Conservation (phyloP, 305 asterid species). For the Fraxinus xanthoxyloides region DNA sequence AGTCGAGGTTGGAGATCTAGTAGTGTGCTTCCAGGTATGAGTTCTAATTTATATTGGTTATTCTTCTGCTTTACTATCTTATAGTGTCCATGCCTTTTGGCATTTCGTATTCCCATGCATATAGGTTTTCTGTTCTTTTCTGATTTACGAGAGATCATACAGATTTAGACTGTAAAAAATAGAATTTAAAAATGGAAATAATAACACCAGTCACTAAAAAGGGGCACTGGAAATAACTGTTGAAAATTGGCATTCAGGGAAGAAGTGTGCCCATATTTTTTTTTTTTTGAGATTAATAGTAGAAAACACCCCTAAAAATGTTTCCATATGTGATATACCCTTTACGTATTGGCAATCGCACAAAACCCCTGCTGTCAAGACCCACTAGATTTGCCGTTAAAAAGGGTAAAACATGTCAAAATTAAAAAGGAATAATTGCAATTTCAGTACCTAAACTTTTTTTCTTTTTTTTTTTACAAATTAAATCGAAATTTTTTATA, state of each 20-base stretch:
- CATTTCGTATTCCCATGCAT: background rate
- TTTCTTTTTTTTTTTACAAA: no score
- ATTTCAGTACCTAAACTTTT: no score
- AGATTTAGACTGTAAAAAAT: background rate
- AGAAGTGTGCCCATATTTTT: background rate
- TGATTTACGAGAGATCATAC: background rate
- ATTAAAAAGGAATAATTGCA: no score
- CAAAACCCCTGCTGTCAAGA: no score
- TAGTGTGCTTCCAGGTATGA: conserved; percentile 84
- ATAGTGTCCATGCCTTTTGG: background rate
- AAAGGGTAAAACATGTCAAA: no score
- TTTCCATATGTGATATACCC: no score
- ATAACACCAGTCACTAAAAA: background rate
- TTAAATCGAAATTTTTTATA: no score
- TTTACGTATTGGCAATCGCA: no score
- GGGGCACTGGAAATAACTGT: background rate
- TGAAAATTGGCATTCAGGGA: background rate
- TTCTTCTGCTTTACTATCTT: background rate
- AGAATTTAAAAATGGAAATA: background rate
- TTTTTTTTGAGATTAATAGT: background rate
- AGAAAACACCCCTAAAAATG: no score
- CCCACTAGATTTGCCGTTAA: no score
- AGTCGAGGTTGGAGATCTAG: conserved; percentile 69
- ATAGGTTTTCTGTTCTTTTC: background rate
- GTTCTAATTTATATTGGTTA: background rate